A percentile compares a stretch with the other conserved stretches of the same genome.
phyloP scores from a whole-genome alignment of 192 early-diverging fungal genomes.

The Linnemannia schmuckeri region DNA sequence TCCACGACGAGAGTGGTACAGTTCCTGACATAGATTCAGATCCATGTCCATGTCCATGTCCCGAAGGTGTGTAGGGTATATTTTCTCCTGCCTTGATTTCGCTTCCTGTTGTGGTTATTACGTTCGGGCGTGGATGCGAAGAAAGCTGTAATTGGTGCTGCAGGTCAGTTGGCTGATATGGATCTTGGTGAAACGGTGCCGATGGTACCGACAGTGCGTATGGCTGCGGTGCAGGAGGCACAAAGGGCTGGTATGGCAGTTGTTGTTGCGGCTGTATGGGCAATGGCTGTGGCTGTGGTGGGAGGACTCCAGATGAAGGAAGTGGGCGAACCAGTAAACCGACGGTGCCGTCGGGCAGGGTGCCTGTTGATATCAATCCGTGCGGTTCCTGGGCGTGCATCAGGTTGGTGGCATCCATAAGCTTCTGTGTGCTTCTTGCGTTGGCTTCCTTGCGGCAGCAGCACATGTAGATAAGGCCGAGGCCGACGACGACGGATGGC shows the following conservation, averaged over 20 bases:
- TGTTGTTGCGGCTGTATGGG: slow-evolving; percentile 3
- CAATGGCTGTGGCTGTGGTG: neutral
- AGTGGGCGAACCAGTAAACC: slow-evolving; percentile 18
- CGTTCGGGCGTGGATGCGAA: slow-evolving; percentile 9
- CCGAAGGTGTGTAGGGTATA: neutral
- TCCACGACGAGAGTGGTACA: neutral
- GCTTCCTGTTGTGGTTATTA: neutral
- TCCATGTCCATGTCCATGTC: neutral
- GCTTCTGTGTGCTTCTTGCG: slow-evolving; percentile 14
- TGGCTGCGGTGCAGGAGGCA: neutral
- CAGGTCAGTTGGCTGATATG: neutral
- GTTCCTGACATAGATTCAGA: neutral
- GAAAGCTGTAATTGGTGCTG: slow-evolving; percentile 15
- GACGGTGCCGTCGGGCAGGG: slow-evolving; percentile 15
- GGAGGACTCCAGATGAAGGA: neutral
- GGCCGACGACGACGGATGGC: neutral
- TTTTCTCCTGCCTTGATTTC: slow-evolving; percentile 6
- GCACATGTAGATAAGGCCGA: neutral
- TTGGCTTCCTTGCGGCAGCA: slow-evolving; percentile 10
- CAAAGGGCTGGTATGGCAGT: neutral
- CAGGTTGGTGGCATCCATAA: slow-evolving; percentile 27
- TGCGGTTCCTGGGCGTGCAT: slow-evolving; percentile 32
- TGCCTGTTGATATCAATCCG: neutral
- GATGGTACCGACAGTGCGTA: neutral
- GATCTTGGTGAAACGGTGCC: neutral